Percentiles rank a stretch among this genome's conserved stretches.
These are phyloP conservation scores for Fomitiporia mediterranea DNA, from an alignment of 1,284 basidiomycete genomes.

Conservation along the genomic window DNA sequence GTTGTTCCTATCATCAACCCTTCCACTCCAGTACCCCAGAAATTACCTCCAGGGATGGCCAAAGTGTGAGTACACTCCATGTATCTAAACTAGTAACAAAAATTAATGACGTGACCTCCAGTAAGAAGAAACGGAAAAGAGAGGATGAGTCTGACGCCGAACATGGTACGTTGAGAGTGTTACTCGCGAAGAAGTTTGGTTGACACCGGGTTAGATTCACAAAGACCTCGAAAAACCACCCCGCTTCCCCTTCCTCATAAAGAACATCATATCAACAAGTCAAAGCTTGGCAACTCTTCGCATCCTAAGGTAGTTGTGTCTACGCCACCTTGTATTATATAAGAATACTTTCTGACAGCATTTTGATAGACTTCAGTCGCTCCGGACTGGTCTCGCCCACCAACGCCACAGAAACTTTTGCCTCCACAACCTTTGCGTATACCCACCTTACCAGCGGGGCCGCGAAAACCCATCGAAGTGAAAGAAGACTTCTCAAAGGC, in stretches of 20 bases:
- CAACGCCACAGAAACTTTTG: conserved; percentile 43
- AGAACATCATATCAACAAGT: conserved; percentile 41
- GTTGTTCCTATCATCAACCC: conserved; percentile 23
- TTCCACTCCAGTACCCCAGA: conserved; percentile 26
- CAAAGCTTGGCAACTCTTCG: conserved; percentile 37
- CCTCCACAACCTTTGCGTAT: conserved; percentile 49
- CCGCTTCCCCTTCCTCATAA: conserved; percentile 44
- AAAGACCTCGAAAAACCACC: conserved; percentile 54
- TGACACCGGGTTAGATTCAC: conserved; percentile 35
- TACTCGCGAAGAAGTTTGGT: background rate
- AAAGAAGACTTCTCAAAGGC: conserved; percentile 82
- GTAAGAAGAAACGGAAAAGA: conserved; percentile 71
- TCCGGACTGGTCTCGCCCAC: conserved; percentile 57
- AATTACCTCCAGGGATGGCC: conserved; percentile 14
- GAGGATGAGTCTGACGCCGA: conserved; percentile 74
- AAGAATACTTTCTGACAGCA: background rate
- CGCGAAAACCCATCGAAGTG: conserved; percentile 78
- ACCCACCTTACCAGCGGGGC: conserved; percentile 54
- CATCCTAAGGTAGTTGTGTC: conserved; percentile 54
- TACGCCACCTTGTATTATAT: conserved; percentile 7
- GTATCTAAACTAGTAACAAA: conserved; percentile 23
- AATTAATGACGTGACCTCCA: conserved; percentile 23
- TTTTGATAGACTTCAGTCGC: conserved; percentile 35
- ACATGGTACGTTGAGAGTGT: conserved; percentile 37
- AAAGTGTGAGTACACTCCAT: conserved; percentile 26